phyloP scores from a whole-genome alignment of 176 grass and related monocot genomes.

The Triticum timopheevii region DNA sequence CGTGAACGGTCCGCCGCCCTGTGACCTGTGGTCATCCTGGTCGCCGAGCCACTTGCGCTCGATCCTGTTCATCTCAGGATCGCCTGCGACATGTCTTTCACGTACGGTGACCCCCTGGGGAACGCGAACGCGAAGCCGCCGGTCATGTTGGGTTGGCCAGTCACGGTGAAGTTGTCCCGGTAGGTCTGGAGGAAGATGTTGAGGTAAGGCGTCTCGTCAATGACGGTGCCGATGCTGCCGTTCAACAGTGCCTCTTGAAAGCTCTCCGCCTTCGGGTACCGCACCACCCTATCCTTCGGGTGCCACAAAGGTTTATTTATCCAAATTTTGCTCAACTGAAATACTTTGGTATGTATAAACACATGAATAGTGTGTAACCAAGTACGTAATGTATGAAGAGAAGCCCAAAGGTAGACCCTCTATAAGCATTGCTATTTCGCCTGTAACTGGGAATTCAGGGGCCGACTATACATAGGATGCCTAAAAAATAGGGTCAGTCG shows the following conservation, averaged over 20 bases:
- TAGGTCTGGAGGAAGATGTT: conserved; percentile 52
- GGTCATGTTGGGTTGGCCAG: conserved; percentile 40
- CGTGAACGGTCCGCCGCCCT: conserved; percentile 12
- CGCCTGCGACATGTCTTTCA: conserved; percentile 60
- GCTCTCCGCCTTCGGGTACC: conserved; percentile 4
- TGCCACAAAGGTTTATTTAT: background rate
- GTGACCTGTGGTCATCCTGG: background rate
- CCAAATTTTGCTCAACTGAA: background rate
- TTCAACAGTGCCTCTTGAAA: conserved; percentile 45
- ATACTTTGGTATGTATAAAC: background rate
- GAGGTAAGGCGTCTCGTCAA: conserved; percentile 70
- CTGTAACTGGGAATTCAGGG: no score
- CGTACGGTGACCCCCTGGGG: conserved; percentile 56
- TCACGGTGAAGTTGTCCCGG: conserved; percentile 44
- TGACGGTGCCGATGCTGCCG: conserved; percentile 45
- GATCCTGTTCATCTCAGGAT: conserved; percentile 57
- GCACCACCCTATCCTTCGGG: conserved; percentile 32
- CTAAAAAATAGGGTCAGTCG: no score
- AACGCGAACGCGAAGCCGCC: conserved; percentile 73
- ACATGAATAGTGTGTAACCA: no score
- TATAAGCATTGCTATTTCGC: no score
- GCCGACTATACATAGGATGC: no score
- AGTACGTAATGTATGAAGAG: background rate
- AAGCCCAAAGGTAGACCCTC: background rate
- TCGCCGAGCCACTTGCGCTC: conserved; percentile 71